These are phyloP conservation scores for Globisporangium cederbergense DNA, from an alignment of 352 stramenopile genomes.

Conservation along the genomic window DNA sequence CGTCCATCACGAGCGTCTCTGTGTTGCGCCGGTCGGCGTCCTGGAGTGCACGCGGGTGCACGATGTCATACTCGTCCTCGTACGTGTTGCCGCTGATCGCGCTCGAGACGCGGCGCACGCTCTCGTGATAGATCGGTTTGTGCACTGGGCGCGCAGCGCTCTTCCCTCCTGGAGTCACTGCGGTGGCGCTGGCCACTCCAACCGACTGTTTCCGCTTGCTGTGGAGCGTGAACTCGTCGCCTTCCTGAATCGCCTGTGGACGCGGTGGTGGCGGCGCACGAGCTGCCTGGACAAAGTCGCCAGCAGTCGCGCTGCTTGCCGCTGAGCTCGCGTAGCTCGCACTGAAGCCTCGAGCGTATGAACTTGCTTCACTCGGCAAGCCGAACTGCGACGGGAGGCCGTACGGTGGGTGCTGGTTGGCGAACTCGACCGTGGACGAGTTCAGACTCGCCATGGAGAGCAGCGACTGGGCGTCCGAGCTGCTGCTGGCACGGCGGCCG, in stretches of 20 bases:
- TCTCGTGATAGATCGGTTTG: constrained; percentile 12
- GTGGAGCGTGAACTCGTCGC: constrained; percentile 5
- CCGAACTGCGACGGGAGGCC: constrained; percentile 24
- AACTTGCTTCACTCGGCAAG: constrained; percentile 21
- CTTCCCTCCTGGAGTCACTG: constrained; percentile 8
- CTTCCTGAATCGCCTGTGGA: constrained; percentile 9
- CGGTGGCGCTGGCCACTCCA: neutral
- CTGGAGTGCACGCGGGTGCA: constrained; percentile 50
- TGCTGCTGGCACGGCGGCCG: constrained; percentile 2
- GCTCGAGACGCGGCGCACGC: neutral
- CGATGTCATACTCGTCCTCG: constrained; percentile 73
- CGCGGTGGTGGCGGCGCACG: neutral
- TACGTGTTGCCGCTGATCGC: constrained; percentile 16
- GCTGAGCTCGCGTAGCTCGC: constrained; percentile 1
- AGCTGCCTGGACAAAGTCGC: neutral
- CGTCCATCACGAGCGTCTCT: constrained; percentile 55
- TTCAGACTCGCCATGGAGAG: constrained; percentile 20
- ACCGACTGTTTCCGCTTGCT: constrained; percentile 11
- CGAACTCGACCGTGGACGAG: constrained; percentile 32
- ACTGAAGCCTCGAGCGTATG: constrained; percentile 8
- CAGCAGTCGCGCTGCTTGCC: neutral
- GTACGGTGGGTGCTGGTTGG: constrained; percentile 26
- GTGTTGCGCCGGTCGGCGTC: constrained; percentile 63
- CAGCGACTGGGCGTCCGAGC: constrained; percentile 20
- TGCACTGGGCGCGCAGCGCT: constrained; percentile 4